These are phyloP conservation scores for Scheffersomyces titani DNA, from an alignment of 1,139 yeast species.

Conservation along the genomic window DNA sequence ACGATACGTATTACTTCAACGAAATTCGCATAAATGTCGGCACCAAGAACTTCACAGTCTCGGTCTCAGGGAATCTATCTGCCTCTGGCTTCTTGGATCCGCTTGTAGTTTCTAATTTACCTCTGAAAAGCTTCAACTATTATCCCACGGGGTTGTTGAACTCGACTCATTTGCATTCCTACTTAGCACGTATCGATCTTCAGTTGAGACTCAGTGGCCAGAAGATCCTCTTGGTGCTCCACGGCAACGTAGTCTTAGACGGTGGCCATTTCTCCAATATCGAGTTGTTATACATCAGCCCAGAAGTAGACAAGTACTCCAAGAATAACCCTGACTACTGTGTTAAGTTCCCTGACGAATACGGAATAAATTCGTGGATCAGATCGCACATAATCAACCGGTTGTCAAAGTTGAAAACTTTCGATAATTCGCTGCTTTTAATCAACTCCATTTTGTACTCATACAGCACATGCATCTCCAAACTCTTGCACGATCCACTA, in stretches of 20 bases:
- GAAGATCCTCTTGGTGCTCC: constrained; percentile 9
- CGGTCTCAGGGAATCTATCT: constrained; percentile 13
- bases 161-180: constrained; percentile 8
- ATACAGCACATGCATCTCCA: constrained; percentile 6
- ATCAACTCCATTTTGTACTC: constrained; percentile 4
- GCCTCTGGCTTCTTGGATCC: constrained; percentile 14
- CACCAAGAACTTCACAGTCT: constrained; percentile 7
- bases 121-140: constrained; percentile 9
- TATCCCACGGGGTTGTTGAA: constrained; percentile 13
- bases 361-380: constrained; percentile 20
- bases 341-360: constrained; percentile 23
- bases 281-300: constrained; percentile 16
- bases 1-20: constrained; percentile 13
- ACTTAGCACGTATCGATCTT: constrained; percentile 9
- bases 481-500: constrained; percentile 6
- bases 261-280: constrained; percentile 17
- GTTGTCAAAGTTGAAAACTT: constrained; percentile 3
- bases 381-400: constrained; percentile 6
- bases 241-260: constrained; percentile 9
- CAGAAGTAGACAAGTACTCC: constrained; percentile 16
- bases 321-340: constrained; percentile 7
- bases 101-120: constrained; percentile 10
- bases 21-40: constrained; percentile 16
- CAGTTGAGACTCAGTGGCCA: constrained; percentile 4
- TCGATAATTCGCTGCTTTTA: constrained; percentile 4